Conservation (phyloP, 2,329 filamentous ascomycete genomes). For the Colletotrichum aenigma region DNA sequence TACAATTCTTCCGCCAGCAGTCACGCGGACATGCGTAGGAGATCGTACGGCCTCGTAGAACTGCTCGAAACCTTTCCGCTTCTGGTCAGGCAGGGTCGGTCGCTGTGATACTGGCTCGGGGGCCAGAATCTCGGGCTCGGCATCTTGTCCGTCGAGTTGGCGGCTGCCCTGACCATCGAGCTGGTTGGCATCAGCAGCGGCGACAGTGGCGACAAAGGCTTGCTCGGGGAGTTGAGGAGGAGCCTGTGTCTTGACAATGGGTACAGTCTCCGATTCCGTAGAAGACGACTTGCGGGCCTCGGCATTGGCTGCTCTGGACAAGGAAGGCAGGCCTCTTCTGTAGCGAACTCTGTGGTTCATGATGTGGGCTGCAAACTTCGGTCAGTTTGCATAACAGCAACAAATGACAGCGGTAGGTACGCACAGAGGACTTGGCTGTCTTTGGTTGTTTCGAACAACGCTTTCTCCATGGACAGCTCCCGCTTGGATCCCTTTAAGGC, state of each 20-base stretch:
- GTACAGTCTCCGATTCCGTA: neutral
- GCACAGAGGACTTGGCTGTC: neutral
- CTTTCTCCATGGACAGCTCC: neutral
- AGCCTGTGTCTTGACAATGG: neutral
- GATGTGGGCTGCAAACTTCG: slow-evolving; percentile 5
- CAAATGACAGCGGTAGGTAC: neutral
- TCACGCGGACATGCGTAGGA: slow-evolving; percentile 70
- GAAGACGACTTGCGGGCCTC: slow-evolving; percentile 13
- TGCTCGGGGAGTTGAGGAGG: neutral
- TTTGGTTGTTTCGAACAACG: slow-evolving; percentile 2
- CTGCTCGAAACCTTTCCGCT: slow-evolving; percentile 68
- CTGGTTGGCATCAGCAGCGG: neutral
- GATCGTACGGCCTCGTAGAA: slow-evolving; percentile 74
- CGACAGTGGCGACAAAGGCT: neutral
- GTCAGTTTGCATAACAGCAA: neutral
- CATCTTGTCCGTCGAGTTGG: slow-evolving; percentile 44
- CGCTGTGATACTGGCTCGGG: slow-evolving; percentile 19
- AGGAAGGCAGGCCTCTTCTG: neutral
- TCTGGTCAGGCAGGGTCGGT: slow-evolving; percentile 46
- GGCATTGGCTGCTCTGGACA: neutral
- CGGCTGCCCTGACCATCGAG: slow-evolving; percentile 20
- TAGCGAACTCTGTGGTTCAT: neutral
- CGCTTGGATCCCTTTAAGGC: slow-evolving; percentile 3
- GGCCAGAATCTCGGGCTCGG: slow-evolving; percentile 26
- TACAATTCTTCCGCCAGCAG: slow-evolving; percentile 70